A percentile compares a stretch with the other conserved stretches of the same genome.
Evolutionary conservation across 306 rosid species (phyloP).

Genomic region (Vigna mungo): DNA sequence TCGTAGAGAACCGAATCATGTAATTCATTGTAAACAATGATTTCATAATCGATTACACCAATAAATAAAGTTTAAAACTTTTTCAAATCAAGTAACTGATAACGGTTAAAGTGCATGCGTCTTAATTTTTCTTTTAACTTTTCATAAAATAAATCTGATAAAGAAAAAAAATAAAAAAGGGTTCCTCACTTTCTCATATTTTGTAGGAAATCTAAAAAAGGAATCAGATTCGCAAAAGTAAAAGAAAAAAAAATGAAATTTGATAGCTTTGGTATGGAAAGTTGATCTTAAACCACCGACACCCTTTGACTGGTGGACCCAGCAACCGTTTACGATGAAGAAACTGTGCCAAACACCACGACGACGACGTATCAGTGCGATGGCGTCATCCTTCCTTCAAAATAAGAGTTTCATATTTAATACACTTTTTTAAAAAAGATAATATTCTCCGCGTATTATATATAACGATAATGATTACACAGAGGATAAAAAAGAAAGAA

Average conservation of each 20-base stretch:
- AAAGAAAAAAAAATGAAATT: background rate
- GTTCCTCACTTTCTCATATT: constrained; percentile 25
- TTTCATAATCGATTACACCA: background rate
- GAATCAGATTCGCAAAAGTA: constrained; percentile 44
- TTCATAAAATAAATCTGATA: background rate
- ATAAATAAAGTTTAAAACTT: constrained; percentile 18
- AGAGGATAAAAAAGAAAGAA: background rate
- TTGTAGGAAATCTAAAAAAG: background rate
- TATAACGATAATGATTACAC: background rate
- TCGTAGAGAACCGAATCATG: background rate
- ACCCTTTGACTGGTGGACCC: constrained; percentile 48
- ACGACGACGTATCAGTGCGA: constrained; percentile 41
- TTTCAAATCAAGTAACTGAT: constrained; percentile 36
- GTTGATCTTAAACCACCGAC: constrained; percentile 51
- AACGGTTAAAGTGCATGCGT: constrained; percentile 40
- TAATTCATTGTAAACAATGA: constrained; percentile 27
- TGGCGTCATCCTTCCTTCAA: constrained; percentile 30
- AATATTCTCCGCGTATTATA: constrained; percentile 14
- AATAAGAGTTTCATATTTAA: background rate
- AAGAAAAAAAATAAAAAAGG: background rate
- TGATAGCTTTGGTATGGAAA: constrained; percentile 36
- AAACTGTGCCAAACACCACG: constrained; percentile 22
- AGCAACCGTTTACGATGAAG: constrained; percentile 10
- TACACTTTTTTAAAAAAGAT: background rate
- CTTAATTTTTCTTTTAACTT: background rate